Percentiles rank a stretch among this genome's conserved stretches.
Evolutionary conservation across 2,329 filamentous ascomycete genomes (phyloP).

Genomic region (Pseudonectria buxi): DNA sequence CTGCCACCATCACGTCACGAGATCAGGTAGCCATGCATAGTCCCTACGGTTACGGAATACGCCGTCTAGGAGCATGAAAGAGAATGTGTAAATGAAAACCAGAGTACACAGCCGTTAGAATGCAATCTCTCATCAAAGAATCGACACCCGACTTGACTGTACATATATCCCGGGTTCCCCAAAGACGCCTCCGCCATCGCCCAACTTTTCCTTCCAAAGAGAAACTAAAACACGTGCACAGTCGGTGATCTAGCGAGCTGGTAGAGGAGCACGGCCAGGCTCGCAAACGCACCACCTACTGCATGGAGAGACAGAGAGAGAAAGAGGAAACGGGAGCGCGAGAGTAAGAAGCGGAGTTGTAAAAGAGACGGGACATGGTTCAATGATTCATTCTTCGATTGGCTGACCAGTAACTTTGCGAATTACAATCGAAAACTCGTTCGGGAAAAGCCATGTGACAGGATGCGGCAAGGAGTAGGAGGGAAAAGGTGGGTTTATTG

Average conservation of each 20-base stretch:
- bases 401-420: conserved; percentile 47
- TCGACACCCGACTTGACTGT: conserved; percentile 18
- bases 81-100: conserved; percentile 8
- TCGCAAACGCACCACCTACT: conserved; percentile 24
- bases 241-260: conserved; percentile 18
- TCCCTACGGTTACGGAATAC: too few relatives aligned
- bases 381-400: conserved; percentile 47
- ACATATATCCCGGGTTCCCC: conserved; percentile 23
- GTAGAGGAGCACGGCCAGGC: conserved; percentile 18
- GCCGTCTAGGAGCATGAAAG: conserved; percentile 2
- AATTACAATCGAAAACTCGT: conserved; percentile 52
- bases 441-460: conserved; percentile 34
- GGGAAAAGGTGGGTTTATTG: conserved; percentile 27
- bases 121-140: conserved; percentile 25
- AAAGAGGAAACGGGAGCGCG: conserved; percentile 11
- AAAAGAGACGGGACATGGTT: conserved; percentile 26
- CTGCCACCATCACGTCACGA: too few relatives aligned
- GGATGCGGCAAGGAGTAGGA: conserved; percentile 35
- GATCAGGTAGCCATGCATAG: too few relatives aligned
- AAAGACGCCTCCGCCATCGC: conserved; percentile 25
- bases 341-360: conserved; percentile 13
- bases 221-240: conserved; percentile 21
- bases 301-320: conserved; percentile 19
- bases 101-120: conserved; percentile 18
- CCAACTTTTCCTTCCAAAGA: conserved; percentile 23